Conservation (phyloP, 352 stramenopile genomes). For the Lagenidium giganteum region DNA sequence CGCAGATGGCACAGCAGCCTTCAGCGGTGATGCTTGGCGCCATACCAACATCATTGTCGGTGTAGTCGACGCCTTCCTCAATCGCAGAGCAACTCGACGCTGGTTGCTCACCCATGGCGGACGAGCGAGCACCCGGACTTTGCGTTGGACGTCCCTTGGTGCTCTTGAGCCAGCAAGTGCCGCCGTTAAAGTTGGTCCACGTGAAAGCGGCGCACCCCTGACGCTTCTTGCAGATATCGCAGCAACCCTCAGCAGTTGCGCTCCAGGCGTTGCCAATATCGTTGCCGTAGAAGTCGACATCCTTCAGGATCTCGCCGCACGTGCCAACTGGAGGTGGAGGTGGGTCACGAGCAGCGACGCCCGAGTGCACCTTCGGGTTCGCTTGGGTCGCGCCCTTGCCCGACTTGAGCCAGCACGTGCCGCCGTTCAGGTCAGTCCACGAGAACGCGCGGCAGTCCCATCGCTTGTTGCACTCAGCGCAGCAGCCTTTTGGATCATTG, state of each 20-base stretch:
- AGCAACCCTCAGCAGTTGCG: constrained; percentile 15
- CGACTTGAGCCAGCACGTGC: constrained; percentile 18
- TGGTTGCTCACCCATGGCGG: too few species aligned
- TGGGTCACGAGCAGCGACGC: too few species aligned
- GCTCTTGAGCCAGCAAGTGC: constrained; percentile 19
- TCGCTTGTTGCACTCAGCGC: constrained; percentile 24
- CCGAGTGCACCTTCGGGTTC: constrained; percentile 9
- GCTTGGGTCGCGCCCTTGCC: background rate
- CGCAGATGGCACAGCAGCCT: constrained; percentile 25
- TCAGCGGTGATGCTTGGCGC: background rate
- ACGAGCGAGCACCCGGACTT: too few species aligned
- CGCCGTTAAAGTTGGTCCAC: constrained; percentile 13
- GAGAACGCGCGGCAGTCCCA: constrained; percentile 4
- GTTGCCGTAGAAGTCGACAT: constrained; percentile 24
- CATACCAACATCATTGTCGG: constrained; percentile 6
- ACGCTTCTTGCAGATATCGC: constrained; percentile 16
- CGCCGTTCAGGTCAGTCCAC: constrained; percentile 10
- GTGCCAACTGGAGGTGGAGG: too few species aligned
- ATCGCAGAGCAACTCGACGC: too few species aligned
- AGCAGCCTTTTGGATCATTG: constrained; percentile 14
- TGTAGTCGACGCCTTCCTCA: constrained; percentile 6
- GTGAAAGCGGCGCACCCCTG: constrained; percentile 10
- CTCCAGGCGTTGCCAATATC: constrained; percentile 20
- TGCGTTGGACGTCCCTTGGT: too few species aligned
- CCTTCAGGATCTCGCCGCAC: constrained; percentile 7